phyloP scores from a whole-genome alignment of 148 eudicot genomes.

The Amaranthus hypochondriacus region DNA sequence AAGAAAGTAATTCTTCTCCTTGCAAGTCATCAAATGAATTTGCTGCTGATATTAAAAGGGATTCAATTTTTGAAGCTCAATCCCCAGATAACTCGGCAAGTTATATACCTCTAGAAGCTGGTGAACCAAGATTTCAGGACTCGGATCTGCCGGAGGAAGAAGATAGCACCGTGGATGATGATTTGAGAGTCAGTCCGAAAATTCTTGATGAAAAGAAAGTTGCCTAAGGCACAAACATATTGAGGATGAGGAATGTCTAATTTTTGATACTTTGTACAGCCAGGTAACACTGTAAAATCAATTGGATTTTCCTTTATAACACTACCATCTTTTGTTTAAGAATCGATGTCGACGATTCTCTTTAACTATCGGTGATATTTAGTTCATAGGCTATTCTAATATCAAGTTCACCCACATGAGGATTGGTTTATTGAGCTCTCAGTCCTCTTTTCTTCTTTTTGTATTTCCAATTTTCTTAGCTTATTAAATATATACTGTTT shows the following conservation, averaged over 20 bases:
- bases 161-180: conserved; percentile 29
- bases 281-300: conserved; percentile 31
- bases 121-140: conserved; percentile 22
- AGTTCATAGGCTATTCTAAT: conserved; percentile 12
- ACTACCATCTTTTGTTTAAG: conserved; percentile 4
- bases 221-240: conserved; percentile 25
- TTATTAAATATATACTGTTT: neutral
- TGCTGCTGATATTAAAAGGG: conserved; percentile 23
- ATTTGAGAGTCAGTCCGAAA: conserved; percentile 29
- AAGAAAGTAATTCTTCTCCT: conserved; percentile 17
- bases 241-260: conserved; percentile 26
- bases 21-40: conserved; percentile 19
- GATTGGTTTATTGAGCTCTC: conserved; percentile 13
- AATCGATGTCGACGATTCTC: conserved; percentile 14
- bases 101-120: conserved; percentile 26
- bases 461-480: conserved; percentile 1
- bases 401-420: conserved; percentile 12
- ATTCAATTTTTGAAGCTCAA: conserved; percentile 31
- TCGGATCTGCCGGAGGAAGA: conserved; percentile 28
- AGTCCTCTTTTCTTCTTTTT: conserved; percentile 5
- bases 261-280: conserved; percentile 49
- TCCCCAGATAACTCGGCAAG: conserved; percentile 28
- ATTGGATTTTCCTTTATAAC: conserved; percentile 6
- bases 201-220: conserved; percentile 25
- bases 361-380: neutral